Evolutionary conservation across 108 stramenopile species (phyloP).

Genomic region (Fragilariopsis cylindrus): DNA sequence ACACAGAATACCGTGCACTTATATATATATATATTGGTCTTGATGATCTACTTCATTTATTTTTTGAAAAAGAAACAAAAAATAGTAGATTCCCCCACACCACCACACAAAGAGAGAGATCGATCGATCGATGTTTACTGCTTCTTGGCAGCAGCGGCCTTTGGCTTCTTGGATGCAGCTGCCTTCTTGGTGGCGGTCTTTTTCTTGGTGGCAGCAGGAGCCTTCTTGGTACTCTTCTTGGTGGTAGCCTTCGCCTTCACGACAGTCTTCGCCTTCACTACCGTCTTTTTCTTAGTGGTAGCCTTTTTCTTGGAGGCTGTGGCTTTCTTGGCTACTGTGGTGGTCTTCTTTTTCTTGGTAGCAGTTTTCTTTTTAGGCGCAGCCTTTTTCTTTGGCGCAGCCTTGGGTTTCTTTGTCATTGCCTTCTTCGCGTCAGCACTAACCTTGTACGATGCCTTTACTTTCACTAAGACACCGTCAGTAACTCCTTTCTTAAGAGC

Average conservation of each 20-base stretch:
- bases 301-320: conserved; percentile 1
- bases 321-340: neutral
- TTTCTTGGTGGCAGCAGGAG: neutral
- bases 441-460: conserved; percentile 80
- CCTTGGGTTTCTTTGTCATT: conserved; percentile 39
- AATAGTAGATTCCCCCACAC: no score
- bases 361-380: conserved; percentile 19
- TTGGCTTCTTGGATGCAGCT: conserved; percentile 27
- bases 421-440: conserved; percentile 64
- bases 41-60: no score
- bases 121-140: no score
- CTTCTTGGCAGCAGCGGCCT: conserved; percentile 6
- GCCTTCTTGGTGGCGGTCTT: neutral
- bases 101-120: no score
- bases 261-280: no score
- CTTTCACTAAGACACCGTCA: conserved; percentile 60
- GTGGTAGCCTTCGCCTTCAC: no score
- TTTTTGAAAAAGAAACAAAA: no score
- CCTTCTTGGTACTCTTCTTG: neutral
- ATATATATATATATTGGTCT: no score
- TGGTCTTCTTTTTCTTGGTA: neutral
- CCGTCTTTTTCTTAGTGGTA: neutral
- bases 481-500: conserved; percentile 68
- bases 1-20: no score
- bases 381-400: conserved; percentile 26